Evolutionary conservation across 164 flowering plant species (phyloP).

Genomic region (Akebia trifoliata): DNA sequence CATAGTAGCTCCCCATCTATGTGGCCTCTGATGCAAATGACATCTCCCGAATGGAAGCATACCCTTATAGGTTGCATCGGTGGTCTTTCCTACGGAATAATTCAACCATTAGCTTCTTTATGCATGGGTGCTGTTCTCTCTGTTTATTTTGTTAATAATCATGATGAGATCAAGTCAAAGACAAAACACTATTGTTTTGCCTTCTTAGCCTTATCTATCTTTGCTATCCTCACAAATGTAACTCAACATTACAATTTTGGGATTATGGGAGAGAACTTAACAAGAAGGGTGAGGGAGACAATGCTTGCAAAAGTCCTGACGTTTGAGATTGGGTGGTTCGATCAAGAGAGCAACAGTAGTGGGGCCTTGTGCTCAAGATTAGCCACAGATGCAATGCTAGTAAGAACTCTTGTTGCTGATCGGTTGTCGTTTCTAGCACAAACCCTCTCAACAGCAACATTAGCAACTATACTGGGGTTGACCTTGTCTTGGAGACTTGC

Average conservation of each 20-base stretch:
- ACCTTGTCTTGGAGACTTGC: slow-evolving; percentile 28
- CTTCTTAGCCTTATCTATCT: not conserved
- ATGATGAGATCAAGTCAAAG: slow-evolving; percentile 12
- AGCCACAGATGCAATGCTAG: slow-evolving; percentile 9
- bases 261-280: slow-evolving; percentile 4
- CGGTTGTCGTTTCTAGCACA: slow-evolving; percentile 24
- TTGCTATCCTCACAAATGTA: not conserved
- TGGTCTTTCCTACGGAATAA: slow-evolving; percentile 12
- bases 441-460: slow-evolving; percentile 5
- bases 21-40: slow-evolving; percentile 19
- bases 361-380: not conserved
- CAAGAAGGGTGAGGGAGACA: slow-evolving; percentile 3
- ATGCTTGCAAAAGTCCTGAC: slow-evolving; percentile 4
- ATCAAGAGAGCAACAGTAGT: not conserved
- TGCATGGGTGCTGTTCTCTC: slow-evolving; percentile 19
- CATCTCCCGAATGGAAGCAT: slow-evolving; percentile 23
- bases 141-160: slow-evolving; percentile 19
- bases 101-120: slow-evolving; percentile 1
- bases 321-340: slow-evolving; percentile 8
- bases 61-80: slow-evolving; percentile 17
- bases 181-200: slow-evolving; percentile 11
- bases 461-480: slow-evolving; percentile 22
- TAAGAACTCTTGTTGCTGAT: slow-evolving; percentile 19
- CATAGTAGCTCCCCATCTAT: slow-evolving; percentile 9
- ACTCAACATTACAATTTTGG: slow-evolving; percentile 6